Percentiles rank a stretch among this genome's conserved stretches.
Conservation (phyloP, 371 early-diverging fungal species). For the Mortierella sp. region DNA sequence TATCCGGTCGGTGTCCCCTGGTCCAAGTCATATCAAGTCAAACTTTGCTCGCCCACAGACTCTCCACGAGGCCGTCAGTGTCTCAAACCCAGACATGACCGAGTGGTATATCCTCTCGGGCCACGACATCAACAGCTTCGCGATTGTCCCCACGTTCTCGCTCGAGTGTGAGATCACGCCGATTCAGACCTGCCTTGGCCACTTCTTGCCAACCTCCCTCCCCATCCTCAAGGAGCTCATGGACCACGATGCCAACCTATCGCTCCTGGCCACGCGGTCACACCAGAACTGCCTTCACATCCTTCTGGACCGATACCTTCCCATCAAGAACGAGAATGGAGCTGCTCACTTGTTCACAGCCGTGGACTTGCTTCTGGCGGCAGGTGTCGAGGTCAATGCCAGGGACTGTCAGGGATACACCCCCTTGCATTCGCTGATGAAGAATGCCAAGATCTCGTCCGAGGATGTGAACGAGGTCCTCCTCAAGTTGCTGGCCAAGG, state of each 20-base stretch:
- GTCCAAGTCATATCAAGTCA: slow-evolving; percentile 25
- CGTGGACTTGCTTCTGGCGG: slow-evolving; percentile 36
- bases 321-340: slow-evolving; percentile 53
- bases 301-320: slow-evolving; percentile 50
- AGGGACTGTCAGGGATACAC: slow-evolving; percentile 44
- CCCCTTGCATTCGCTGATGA: slow-evolving; percentile 49
- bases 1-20: slow-evolving; percentile 35
- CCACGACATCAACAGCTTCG: slow-evolving; percentile 49
- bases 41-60: slow-evolving; percentile 36
- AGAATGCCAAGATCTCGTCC: slow-evolving; percentile 52
- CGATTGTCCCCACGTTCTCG: slow-evolving; percentile 54
- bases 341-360: slow-evolving; percentile 39
- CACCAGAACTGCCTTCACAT: slow-evolving; percentile 50
- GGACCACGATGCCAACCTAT: slow-evolving; percentile 40
- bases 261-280: slow-evolving; percentile 33
- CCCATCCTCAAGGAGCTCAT: slow-evolving; percentile 50
- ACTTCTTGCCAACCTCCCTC: slow-evolving; percentile 41
- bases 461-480: slow-evolving; percentile 46
- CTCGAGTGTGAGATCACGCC: slow-evolving; percentile 55
- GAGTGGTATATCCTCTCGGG: slow-evolving; percentile 57
- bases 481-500: slow-evolving; percentile 45
- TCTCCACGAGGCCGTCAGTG: slow-evolving; percentile 51
- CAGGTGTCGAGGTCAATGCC: slow-evolving; percentile 43
- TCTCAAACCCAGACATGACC: slow-evolving; percentile 57
- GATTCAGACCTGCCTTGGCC: slow-evolving; percentile 44